Evolutionary conservation across 2,329 filamentous ascomycete genomes (phyloP).

Genomic region (Aureobasidium sp.): DNA sequence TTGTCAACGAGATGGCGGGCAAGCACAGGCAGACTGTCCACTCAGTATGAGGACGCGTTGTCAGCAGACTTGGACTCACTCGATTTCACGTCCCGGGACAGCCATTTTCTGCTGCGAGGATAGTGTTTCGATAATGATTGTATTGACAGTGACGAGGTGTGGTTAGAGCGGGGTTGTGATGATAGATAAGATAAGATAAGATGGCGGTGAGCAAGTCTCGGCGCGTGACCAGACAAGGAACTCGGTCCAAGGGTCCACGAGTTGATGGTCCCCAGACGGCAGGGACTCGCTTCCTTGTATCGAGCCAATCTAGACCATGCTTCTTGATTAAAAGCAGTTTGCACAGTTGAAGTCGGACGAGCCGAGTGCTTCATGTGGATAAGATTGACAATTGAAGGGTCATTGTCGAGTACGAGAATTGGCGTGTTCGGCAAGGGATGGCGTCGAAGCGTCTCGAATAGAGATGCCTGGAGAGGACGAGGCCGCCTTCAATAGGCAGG

Average conservation of each 20-base stretch:
- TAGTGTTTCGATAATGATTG: background rate
- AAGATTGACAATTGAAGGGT: background rate
- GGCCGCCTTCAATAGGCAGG: slow-evolving; percentile 7
- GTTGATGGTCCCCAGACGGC: background rate
- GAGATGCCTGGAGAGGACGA: background rate
- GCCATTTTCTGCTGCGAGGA: too few relatives aligned
- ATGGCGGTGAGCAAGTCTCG: background rate
- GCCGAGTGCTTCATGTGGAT: background rate
- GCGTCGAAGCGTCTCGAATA: slow-evolving; percentile 13
- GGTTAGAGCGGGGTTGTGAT: background rate
- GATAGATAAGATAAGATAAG: slow-evolving; percentile 1
- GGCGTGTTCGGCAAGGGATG: slow-evolving; percentile 6
- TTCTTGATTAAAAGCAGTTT: background rate
- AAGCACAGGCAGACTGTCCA: slow-evolving; percentile 32
- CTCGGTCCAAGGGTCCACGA: background rate
- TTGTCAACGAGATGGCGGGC: slow-evolving; percentile 35
- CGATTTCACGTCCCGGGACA: slow-evolving; percentile 6
- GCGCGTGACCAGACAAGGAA: background rate
- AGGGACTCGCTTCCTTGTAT: too few relatives aligned
- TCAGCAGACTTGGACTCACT: background rate
- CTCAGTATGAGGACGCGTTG: background rate
- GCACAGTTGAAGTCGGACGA: background rate
- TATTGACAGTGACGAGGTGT: background rate
- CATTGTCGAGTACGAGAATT: background rate
- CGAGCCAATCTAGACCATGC: background rate